phyloP scores from a whole-genome alignment of 2,329 filamentous ascomycete genomes.

The Ceratocystiopsis brevicomis region DNA sequence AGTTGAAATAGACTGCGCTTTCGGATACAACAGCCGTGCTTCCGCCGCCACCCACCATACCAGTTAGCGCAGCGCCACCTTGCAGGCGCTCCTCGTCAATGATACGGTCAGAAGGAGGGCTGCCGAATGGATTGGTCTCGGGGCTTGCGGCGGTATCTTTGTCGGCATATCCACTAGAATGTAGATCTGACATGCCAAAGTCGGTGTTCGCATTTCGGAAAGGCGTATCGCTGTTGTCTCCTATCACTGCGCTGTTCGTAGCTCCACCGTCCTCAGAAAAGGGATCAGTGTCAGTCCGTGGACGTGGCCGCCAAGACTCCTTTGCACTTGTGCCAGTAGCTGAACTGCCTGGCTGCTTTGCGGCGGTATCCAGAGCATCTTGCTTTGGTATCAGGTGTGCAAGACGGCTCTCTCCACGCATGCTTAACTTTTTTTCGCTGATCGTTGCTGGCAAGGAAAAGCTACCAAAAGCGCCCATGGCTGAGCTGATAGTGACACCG shows the following conservation, averaged over 20 bases:
- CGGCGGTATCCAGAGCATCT: slow-evolving; percentile 10
- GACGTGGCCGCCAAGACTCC: slow-evolving; percentile 37
- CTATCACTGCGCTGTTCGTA: no score
- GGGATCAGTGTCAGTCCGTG: slow-evolving; percentile 55
- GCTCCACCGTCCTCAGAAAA: slow-evolving; percentile 45
- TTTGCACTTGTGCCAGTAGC: neutral
- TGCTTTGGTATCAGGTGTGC: slow-evolving; percentile 53
- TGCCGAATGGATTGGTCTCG: slow-evolving; percentile 90
- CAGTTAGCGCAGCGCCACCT: neutral
- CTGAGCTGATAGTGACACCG: slow-evolving; percentile 19
- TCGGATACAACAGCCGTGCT: slow-evolving; percentile 17
- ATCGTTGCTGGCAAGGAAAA: slow-evolving; percentile 51
- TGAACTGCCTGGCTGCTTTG: no score
- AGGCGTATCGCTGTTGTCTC: slow-evolving; percentile 35
- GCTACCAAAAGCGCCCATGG: slow-evolving; percentile 75
- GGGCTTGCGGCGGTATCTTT: slow-evolving; percentile 67
- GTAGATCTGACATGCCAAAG: slow-evolving; percentile 43
- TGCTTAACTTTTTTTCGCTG: slow-evolving; percentile 54
- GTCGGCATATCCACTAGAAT: slow-evolving; percentile 37
- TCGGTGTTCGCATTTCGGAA: slow-evolving; percentile 35
- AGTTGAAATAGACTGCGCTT: slow-evolving; percentile 31
- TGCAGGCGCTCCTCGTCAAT: slow-evolving; percentile 23
- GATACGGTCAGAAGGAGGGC: slow-evolving; percentile 51
- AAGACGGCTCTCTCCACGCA: slow-evolving; percentile 62
- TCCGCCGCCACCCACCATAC: slow-evolving; percentile 19